Evolutionary conservation across 2,329 filamentous ascomycete genomes (phyloP).

Genomic region (Paraphoma sp.): DNA sequence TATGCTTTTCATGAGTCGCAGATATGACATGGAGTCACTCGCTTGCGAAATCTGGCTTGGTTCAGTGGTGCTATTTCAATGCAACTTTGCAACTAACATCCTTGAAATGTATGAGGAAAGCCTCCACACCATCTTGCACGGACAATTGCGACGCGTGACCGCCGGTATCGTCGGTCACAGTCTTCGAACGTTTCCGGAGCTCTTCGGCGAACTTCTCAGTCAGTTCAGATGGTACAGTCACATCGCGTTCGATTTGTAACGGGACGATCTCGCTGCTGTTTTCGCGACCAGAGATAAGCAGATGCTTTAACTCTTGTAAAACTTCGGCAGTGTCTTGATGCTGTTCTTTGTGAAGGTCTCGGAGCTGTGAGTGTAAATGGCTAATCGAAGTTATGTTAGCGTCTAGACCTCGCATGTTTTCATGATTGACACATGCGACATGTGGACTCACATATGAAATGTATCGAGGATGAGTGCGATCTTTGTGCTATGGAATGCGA

Average conservation of each 20-base stretch:
- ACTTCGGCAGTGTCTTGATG: conserved; percentile 15
- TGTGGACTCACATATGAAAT: conserved; percentile 9
- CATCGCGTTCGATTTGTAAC: neutral
- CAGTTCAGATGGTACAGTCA: conserved; percentile 8
- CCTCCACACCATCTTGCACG: conserved; percentile 9
- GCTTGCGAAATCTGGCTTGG: neutral
- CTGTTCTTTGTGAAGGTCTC: conserved; percentile 9
- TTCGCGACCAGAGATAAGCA: conserved; percentile 7
- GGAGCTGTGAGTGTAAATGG: conserved; percentile 16
- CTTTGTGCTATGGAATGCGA: conserved; percentile 20
- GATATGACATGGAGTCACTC: conserved; percentile 9
- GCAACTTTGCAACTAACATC: neutral
- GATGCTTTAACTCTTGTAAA: conserved; percentile 15
- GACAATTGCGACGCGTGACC: neutral
- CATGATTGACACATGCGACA: neutral
- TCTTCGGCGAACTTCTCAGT: neutral
- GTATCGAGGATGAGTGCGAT: conserved; percentile 17
- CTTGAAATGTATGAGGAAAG: conserved; percentile 15
- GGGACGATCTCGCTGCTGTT: neutral
- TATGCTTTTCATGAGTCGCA: conserved; percentile 15
- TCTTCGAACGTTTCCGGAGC: neutral
- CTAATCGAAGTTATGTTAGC: neutral
- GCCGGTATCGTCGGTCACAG: neutral
- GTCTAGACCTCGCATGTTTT: neutral
- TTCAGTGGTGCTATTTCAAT: no score